Evolutionary conservation across 1,139 yeast genomes (phyloP).

Genomic region (Saccharomyces hybrid): DNA sequence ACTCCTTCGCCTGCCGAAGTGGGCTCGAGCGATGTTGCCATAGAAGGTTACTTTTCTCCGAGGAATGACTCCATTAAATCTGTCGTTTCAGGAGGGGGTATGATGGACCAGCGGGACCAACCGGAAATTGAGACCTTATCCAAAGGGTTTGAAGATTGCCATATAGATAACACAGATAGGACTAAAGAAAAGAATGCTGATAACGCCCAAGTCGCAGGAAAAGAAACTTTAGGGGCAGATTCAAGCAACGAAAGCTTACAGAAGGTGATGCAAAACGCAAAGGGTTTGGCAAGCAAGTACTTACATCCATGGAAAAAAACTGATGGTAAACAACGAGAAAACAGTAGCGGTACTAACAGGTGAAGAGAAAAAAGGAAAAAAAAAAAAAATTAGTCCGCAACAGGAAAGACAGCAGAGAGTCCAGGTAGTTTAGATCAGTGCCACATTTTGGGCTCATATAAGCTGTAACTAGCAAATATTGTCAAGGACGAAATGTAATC

Average conservation of each 20-base stretch:
- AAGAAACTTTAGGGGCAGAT: background rate
- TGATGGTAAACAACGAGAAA: slow-evolving; percentile 7
- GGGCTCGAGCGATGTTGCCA: slow-evolving; percentile 44
- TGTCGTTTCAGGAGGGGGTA: slow-evolving; percentile 19
- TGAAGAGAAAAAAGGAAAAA: background rate
- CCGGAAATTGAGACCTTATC: background rate
- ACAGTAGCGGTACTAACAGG: slow-evolving; percentile 1
- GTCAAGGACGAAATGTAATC: background rate
- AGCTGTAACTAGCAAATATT: background rate
- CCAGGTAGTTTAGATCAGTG: background rate
- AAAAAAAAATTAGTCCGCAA: background rate
- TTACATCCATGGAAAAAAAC: slow-evolving; percentile 18
- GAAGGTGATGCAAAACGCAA: slow-evolving; percentile 19
- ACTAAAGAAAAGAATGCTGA: background rate
- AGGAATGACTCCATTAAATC: slow-evolving; percentile 25
- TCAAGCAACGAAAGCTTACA: slow-evolving; percentile 16
- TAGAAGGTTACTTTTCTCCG: slow-evolving; percentile 34
- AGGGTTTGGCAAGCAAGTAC: slow-evolving; percentile 21
- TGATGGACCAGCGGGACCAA: background rate
- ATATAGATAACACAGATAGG: background rate
- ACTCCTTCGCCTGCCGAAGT: slow-evolving; percentile 19
- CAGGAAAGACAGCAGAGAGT: background rate
- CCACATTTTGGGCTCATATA: background rate
- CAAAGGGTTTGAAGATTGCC: background rate
- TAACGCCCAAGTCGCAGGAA: background rate